These are phyloP conservation scores for Fusarium piperis DNA, from an alignment of 2,329 filamentous ascomycete species.

Conservation along the genomic window DNA sequence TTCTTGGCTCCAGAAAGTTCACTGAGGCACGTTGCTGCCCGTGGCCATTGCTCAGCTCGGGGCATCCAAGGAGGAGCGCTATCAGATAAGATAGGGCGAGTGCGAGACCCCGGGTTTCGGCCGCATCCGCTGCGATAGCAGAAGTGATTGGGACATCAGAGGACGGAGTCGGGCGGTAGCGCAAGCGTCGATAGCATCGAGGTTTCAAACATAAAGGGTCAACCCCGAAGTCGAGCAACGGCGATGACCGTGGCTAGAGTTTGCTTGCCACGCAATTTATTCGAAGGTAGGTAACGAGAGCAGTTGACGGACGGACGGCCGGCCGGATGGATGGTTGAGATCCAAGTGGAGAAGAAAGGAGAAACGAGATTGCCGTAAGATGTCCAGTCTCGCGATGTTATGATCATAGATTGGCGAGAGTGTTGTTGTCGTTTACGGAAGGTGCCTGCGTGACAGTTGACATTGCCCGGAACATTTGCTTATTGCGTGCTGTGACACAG, in stretches of 20 bases:
- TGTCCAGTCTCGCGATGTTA: neutral
- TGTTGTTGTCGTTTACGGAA: neutral
- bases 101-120: conserved; percentile 28
- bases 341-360: neutral
- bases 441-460: neutral
- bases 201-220: neutral
- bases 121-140: conserved; percentile 23
- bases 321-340: neutral
- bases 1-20: conserved; percentile 10
- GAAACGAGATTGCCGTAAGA: neutral
- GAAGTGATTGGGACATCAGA: neutral
- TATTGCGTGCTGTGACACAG: neutral
- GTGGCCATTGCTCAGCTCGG: conserved; percentile 10
- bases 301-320: neutral
- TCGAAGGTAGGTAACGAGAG: neutral
- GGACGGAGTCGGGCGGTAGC: conserved; percentile 32
- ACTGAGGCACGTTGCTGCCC: conserved; percentile 8
- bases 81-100: conserved; percentile 31
- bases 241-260: neutral
- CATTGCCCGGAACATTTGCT: neutral
- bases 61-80: conserved; percentile 21
- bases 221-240: neutral
- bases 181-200: neutral
- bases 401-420: neutral
- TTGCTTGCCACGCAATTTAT: neutral